A percentile compares a stretch with the other conserved stretches of the same genome.
These are phyloP conservation scores for Lactarius psammicola DNA, from an alignment of 768 basidiomycete species.

Conservation along the genomic window DNA sequence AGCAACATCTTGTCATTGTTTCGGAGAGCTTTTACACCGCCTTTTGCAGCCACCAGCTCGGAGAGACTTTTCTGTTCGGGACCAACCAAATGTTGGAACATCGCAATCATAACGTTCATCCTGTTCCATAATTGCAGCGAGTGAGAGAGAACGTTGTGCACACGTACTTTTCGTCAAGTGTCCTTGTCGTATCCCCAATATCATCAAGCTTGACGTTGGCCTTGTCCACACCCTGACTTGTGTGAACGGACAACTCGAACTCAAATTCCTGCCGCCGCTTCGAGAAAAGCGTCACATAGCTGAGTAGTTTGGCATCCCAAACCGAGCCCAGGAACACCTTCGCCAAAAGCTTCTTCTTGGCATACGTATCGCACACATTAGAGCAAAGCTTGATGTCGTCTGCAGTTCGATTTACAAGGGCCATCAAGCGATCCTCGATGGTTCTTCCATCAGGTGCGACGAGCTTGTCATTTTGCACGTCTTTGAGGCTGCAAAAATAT, in stretches of 20 bases:
- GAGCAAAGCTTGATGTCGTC: conserved; percentile 37
- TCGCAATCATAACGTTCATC: conserved; percentile 23
- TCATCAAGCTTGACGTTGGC: conserved; percentile 23
- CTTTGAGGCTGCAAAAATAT: conserved; percentile 33
- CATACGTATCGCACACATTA: conserved; percentile 37
- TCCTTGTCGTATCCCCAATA: conserved; percentile 11
- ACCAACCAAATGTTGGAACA: conserved; percentile 25
- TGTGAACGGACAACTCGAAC: conserved; percentile 35
- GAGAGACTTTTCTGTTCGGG: conserved; percentile 25
- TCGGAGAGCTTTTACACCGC: conserved; percentile 29
- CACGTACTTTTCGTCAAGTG: conserved; percentile 28
- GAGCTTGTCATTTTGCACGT: conserved; percentile 35
- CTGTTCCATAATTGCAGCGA: conserved; percentile 5
- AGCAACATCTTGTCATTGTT: conserved; percentile 27
- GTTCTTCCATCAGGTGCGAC: conserved; percentile 36
- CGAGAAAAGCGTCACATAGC: conserved; percentile 32
- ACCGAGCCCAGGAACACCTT: conserved; percentile 33
- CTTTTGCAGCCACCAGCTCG: conserved; percentile 27
- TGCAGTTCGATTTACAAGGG: conserved; percentile 33
- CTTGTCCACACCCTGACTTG: conserved; percentile 24
- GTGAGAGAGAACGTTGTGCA: not conserved
- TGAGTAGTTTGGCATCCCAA: conserved; percentile 35
- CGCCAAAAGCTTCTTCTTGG: conserved; percentile 34
- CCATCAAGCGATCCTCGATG: conserved; percentile 38
- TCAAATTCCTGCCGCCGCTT: conserved; percentile 33